Percentiles rank a stretch among this genome's conserved stretches.
Conservation (phyloP, 2,329 filamentous ascomycete species). For the Trichoderma hamatum region DNA sequence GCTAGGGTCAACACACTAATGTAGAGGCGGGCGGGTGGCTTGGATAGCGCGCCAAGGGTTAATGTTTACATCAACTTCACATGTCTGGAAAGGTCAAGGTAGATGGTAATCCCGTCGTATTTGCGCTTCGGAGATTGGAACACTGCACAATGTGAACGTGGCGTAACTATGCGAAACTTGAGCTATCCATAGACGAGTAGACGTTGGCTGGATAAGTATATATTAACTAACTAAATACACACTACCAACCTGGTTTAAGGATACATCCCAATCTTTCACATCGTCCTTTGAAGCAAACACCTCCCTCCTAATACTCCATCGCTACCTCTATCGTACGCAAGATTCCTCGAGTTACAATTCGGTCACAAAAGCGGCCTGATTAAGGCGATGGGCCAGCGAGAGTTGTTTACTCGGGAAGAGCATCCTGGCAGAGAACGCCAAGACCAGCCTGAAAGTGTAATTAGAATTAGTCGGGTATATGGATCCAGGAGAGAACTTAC, state of each 20-base stretch:
- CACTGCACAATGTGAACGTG: neutral
- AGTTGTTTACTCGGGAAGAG: constrained; percentile 8
- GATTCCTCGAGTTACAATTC: neutral
- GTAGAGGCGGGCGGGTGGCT: too few species aligned
- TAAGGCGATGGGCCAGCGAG: neutral
- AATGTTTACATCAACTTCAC: too few species aligned
- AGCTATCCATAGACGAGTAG: neutral
- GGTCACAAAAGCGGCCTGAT: neutral
- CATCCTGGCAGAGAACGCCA: constrained; percentile 15
- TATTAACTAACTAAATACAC: neutral
- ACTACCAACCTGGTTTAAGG: neutral
- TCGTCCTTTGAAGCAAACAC: neutral
- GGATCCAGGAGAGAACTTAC: neutral
- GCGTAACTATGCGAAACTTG: too few species aligned
- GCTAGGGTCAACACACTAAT: too few species aligned
- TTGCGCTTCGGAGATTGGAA: neutral
- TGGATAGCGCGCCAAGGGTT: too few species aligned
- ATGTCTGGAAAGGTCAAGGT: too few species aligned
- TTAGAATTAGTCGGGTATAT: neutral
- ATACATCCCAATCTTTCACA: neutral
- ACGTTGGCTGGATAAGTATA: neutral
- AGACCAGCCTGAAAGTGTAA: neutral
- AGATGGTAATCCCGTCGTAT: too few species aligned
- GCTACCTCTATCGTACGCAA: neutral
- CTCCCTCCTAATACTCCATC: neutral